These are phyloP conservation scores for Colletotrichum limetticola DNA, from an alignment of 2,329 filamentous ascomycete genomes.

Conservation along the genomic window DNA sequence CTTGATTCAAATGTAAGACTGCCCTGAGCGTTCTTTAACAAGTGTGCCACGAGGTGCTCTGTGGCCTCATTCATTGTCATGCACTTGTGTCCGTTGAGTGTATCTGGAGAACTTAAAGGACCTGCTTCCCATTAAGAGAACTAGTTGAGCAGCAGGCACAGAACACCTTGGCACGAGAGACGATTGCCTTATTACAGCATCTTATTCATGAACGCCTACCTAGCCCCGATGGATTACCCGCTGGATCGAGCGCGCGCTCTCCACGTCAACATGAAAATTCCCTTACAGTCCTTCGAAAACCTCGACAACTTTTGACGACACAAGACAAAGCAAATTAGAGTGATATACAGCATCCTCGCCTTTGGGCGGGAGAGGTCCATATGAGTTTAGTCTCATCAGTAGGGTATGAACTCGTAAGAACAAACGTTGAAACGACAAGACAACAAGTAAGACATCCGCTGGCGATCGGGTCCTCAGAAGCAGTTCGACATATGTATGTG, in stretches of 20 bases:
- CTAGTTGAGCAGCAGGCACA: too few species aligned
- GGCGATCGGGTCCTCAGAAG: background rate
- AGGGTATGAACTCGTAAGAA: constrained; percentile 21
- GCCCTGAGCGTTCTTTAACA: too few species aligned
- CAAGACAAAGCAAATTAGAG: background rate
- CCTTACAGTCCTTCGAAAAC: background rate
- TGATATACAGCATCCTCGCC: constrained; percentile 6
- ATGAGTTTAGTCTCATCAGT: background rate
- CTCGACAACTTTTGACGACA: background rate
- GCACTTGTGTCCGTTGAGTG: too few species aligned
- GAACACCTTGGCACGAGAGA: too few species aligned
- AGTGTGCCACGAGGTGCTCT: too few species aligned
- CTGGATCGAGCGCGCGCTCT: background rate
- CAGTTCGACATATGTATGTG: background rate
- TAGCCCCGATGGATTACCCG: too few species aligned
- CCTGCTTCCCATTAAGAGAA: too few species aligned
- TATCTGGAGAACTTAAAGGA: too few species aligned
- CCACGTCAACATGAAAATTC: background rate
- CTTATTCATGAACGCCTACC: too few species aligned
- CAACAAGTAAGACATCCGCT: background rate
- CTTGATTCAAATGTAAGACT: too few species aligned
- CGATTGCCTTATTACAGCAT: too few species aligned
- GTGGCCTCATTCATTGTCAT: too few species aligned
- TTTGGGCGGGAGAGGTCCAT: background rate
- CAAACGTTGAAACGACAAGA: background rate